phyloP scores from a whole-genome alignment of 148 eudicot genomes.

The Rhododendron henanense region DNA sequence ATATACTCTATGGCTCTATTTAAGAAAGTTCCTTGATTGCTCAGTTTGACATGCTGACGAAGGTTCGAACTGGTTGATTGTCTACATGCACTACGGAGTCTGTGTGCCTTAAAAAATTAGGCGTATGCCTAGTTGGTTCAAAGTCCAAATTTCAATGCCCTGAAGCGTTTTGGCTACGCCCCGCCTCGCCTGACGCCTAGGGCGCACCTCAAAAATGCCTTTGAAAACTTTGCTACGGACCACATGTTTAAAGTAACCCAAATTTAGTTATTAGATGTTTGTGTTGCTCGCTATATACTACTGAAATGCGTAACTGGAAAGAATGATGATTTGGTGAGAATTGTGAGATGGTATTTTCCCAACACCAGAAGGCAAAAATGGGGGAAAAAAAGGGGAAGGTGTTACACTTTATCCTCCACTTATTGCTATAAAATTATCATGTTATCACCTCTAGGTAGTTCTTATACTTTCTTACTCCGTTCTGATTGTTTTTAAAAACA shows the following conservation, averaged over 20 bases:
- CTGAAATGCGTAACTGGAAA: neutral
- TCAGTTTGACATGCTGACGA: neutral
- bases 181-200: too few relatives aligned
- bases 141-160: too few relatives aligned
- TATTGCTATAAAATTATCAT: neutral
- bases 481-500: neutral
- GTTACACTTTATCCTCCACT: neutral
- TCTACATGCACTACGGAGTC: too few relatives aligned
- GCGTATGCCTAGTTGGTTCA: too few relatives aligned
- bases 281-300: too few relatives aligned
- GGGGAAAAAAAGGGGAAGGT: neutral
- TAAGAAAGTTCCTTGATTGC: neutral
- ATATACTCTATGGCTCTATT: neutral
- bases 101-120: too few relatives aligned
- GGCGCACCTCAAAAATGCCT: too few relatives aligned
- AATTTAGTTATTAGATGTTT: neutral
- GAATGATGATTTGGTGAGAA: neutral
- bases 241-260: neutral
- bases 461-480: neutral
- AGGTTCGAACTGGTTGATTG: conserved; percentile 5
- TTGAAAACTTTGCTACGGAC: neutral
- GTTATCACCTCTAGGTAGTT: neutral
- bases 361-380: neutral
- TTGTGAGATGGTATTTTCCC: neutral
- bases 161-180: too few relatives aligned